These are phyloP conservation scores for button mushroom (Agaricus bisporus) DNA, from an alignment of 768 basidiomycete genomes.

Conservation along the genomic window DNA sequence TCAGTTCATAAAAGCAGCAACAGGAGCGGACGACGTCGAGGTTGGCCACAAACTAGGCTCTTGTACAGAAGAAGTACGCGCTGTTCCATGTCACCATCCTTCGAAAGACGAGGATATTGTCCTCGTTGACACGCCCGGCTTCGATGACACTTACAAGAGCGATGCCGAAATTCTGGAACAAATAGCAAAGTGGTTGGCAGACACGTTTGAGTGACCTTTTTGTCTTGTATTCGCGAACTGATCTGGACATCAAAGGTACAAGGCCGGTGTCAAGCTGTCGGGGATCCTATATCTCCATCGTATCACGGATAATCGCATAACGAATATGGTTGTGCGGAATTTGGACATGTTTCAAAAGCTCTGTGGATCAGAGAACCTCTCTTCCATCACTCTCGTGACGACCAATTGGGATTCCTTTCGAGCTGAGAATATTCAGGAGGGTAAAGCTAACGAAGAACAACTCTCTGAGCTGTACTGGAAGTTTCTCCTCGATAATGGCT, in stretches of 20 bases:
- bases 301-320: slow-evolving; percentile 7
- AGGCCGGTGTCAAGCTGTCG: background rate
- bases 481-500: background rate
- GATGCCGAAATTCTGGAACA: slow-evolving; percentile 8
- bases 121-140: slow-evolving; percentile 14
- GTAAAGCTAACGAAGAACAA: background rate
- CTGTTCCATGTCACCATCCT: background rate
- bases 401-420: slow-evolving; percentile 9
- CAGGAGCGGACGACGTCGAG: background rate
- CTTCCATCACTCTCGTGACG: slow-evolving; percentile 4
- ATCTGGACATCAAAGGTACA: background rate
- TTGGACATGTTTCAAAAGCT: slow-evolving; percentile 8
- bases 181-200: slow-evolving; percentile 8
- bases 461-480: slow-evolving; percentile 1
- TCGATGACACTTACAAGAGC: slow-evolving; percentile 11
- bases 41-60: slow-evolving; percentile 7
- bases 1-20: slow-evolving; percentile 9
- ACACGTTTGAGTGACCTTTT: slow-evolving; percentile 1
- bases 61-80: slow-evolving; percentile 6
- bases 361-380: slow-evolving; percentile 2
- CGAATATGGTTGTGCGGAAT: background rate
- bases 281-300: slow-evolving; percentile 11
- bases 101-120: background rate
- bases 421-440: background rate
- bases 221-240: no score